Evolutionary conservation across 2,329 filamentous ascomycete species (phyloP), one percentile per base, ranked within the genome.

Genomic region (Xylariaceae sp.): DNA sequence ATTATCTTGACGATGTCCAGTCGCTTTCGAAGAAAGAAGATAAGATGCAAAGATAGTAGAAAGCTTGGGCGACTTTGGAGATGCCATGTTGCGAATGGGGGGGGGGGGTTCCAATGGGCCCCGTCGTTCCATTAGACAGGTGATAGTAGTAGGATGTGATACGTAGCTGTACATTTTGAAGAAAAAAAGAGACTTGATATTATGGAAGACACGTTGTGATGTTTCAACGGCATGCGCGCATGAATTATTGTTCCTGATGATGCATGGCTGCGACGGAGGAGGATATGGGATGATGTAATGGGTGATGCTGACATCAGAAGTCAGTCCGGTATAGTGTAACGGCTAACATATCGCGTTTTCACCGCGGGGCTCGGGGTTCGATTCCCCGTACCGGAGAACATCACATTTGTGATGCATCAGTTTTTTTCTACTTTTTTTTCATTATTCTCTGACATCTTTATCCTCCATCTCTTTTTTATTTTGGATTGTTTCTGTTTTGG

Each of bases 261-360:
- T 30, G 23, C 23, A 30, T 30, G 23, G 23, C 23, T 30, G 23
- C 23, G 4, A 30, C 4, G 23, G 23, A 30, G 23, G 23, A 5
- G 23, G 23, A 30, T 30, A 30, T 30, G 23, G 23, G 23, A n/a
- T 35, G 23, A 15, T 2, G 23, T 23, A 35, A 51, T 34, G 23
- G 23, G 4, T 15, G 10, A 1, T 2, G 49, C 4, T n/a, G 13
- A 5, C 10, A 6, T 51, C 23, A 35, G 5, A 17, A 50, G 23
- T 13, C 30, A 2, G 13, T 51, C 49, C 49, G 49, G 49, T 51
- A 51, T 51, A 51, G 49, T 51, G 49, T 51, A 51, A 51, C 49
- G 49, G 49, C 49, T 51, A 51, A 51, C 49, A 51, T 51, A 51
- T 51, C 49, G 49, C 49, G 49, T 51, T 51, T 51, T 51, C 49